Evolutionary conservation across 2,329 filamentous ascomycete species (phyloP).

Genomic region (Aureobasidium vineae): DNA sequence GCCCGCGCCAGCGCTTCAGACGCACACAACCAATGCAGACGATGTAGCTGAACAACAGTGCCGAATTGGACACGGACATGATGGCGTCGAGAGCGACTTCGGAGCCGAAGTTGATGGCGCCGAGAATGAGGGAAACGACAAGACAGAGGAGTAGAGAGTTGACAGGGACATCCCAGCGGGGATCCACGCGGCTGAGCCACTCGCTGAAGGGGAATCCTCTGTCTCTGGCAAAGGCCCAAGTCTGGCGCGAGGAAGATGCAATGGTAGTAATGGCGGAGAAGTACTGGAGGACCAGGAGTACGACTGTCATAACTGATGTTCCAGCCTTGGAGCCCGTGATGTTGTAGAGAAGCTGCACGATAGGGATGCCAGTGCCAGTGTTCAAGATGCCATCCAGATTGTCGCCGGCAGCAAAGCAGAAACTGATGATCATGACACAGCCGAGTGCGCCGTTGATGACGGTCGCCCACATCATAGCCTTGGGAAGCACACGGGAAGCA

Average conservation of each 20-base stretch:
- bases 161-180: slow-evolving; percentile 28
- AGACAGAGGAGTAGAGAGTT: slow-evolving; percentile 34
- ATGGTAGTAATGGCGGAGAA: slow-evolving; percentile 40
- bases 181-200: slow-evolving; percentile 37
- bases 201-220: slow-evolving; percentile 39
- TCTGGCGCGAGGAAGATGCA: slow-evolving; percentile 37
- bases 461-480: slow-evolving; percentile 46
- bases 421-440: slow-evolving; percentile 42
- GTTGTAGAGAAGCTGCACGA: slow-evolving; percentile 37
- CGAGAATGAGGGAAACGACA: slow-evolving; percentile 38
- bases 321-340: slow-evolving; percentile 36
- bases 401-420: slow-evolving; percentile 38
- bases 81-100: slow-evolving; percentile 44
- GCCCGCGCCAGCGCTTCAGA: slow-evolving; percentile 36
- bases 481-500: slow-evolving; percentile 45
- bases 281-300: slow-evolving; percentile 38
- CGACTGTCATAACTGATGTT: slow-evolving; percentile 35
- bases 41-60: slow-evolving; percentile 38
- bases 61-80: slow-evolving; percentile 42
- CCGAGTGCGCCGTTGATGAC: slow-evolving; percentile 39
- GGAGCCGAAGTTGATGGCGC: slow-evolving; percentile 46
- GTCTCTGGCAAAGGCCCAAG: slow-evolving; percentile 39
- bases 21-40: slow-evolving; percentile 37
- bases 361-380: slow-evolving; percentile 32
- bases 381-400: slow-evolving; percentile 32